Base-by-base conservation (phyloP, 1,284 basidiomycete genomes). In the Ustilago vetiveriae region DNA sequence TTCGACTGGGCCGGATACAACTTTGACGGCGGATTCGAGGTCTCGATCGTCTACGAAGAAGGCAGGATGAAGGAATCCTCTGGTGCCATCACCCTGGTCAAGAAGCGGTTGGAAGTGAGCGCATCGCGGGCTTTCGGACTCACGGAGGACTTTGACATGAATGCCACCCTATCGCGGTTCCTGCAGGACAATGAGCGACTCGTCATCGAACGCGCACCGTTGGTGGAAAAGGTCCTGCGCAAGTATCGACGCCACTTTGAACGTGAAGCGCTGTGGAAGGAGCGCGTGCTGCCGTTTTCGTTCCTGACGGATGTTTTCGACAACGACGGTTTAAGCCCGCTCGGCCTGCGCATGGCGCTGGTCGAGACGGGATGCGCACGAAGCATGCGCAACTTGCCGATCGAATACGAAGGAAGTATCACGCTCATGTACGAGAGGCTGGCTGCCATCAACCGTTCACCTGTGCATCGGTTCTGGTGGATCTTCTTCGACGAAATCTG, bases 401-500 rank as follows among this genome's bases (percentile, higher is more conserved):
- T 84, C 17, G 82, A 83, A 10, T 87, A 85, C 72, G 84, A 86
- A 55, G 83, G 81, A 23, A 83, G 86, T 0, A 85, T 91, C 38
- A 82, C 81, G 49, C 83, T 85, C n/a, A 85, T 88, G 10, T 87
- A 89, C 77, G 85, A 87, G 48, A 85, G 90, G 22, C 83, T 88
- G 57, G 72, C 82, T 8, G 84, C 84, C n/a, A 87, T 90, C 36
- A 84, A 86, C 2, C 76, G 75, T 0, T 86, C 86, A 1, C 84
- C 85, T 63, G 82, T 87, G 1, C 83, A 87, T n/a, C 86, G 87
- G 1, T 92, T 90, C 88, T 92, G 91, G 90, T 92, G 89, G 78
- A 85, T 91, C 8, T 87, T 90, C 73, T 92, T 90, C 88, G 90
- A 90, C 60, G 72, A 87, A 80, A 21, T 75, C 43, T 72, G 53